A percentile compares a stretch with the other conserved stretches of the same genome.
These are phyloP conservation scores for Emericellopsis atlantica DNA, from an alignment of 2,329 filamentous ascomycete genomes.

Conservation along the genomic window DNA sequence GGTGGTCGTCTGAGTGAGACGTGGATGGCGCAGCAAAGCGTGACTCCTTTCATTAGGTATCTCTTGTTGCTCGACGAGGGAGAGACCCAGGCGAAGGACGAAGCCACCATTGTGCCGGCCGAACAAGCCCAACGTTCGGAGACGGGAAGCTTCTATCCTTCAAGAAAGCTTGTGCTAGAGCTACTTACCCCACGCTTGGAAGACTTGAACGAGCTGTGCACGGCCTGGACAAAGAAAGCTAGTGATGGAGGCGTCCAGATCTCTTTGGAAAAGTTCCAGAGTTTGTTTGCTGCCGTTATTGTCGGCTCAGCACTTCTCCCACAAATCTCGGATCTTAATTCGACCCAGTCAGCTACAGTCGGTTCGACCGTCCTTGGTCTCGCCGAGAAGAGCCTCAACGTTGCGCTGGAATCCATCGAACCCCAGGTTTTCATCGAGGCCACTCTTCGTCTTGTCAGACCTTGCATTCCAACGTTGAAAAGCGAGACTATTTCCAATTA, in stretches of 20 bases:
- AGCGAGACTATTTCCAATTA: constrained; percentile 23
- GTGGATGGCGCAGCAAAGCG: constrained; percentile 29
- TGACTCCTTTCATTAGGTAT: constrained; percentile 35
- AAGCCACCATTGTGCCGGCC: no score
- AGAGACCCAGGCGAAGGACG: no score
- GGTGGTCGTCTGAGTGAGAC: constrained; percentile 35
- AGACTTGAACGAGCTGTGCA: constrained; percentile 31
- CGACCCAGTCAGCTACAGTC: constrained; percentile 33
- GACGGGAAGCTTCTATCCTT: constrained; percentile 20
- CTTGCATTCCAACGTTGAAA: constrained; percentile 31
- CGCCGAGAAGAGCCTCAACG: constrained; percentile 24
- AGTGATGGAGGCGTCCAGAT: constrained; percentile 34
- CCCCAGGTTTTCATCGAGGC: constrained; percentile 30
- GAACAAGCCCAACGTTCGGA: constrained; percentile 10
- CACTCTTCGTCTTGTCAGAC: constrained; percentile 29
- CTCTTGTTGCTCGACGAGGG: constrained; percentile 34
- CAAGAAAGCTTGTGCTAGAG: constrained; percentile 39
- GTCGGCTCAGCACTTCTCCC: constrained; percentile 32
- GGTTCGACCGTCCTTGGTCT: constrained; percentile 28
- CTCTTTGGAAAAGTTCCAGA: constrained; percentile 38
- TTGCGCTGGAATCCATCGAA: constrained; percentile 29
- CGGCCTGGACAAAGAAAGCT: constrained; percentile 31
- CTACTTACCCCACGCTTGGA: constrained; percentile 39
- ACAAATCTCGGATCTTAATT: constrained; percentile 31
- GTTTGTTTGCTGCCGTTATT: constrained; percentile 35